Evolutionary conservation across 2,329 filamentous ascomycete species (phyloP).

Genomic region (Colletotrichum eremochloae): DNA sequence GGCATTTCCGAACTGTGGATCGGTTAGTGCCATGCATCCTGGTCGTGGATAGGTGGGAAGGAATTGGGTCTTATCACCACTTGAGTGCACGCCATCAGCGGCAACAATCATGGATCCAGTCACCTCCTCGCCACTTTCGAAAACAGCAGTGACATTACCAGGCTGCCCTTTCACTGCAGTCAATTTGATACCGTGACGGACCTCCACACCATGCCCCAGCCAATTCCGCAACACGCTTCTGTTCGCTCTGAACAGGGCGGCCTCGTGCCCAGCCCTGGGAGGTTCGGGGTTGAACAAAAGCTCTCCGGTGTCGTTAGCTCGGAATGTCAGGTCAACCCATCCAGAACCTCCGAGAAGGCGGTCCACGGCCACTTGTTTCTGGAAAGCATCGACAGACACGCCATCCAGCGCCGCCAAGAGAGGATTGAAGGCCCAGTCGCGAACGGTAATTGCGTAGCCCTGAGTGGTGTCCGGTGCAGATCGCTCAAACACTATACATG

Average conservation of each 20-base stretch:
- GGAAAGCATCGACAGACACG: conserved; percentile 4
- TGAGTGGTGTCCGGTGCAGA: background rate
- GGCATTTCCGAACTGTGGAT: conserved; percentile 5
- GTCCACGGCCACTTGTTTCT: conserved; percentile 4
- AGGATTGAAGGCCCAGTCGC: conserved; percentile 4
- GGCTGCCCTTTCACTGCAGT: conserved; percentile 5
- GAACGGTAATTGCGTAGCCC: conserved; percentile 1
- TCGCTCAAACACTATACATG: background rate
- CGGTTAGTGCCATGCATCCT: background rate
- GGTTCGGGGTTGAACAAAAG: background rate
- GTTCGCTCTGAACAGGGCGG: background rate
- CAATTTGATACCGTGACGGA: background rate
- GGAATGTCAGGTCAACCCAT: conserved; percentile 1
- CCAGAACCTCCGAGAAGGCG: background rate
- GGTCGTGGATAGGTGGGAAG: background rate
- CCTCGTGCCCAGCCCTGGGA: background rate
- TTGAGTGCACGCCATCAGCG: conserved; percentile 5
- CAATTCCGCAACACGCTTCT: conserved; percentile 1
- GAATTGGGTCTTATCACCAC: background rate
- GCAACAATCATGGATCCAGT: conserved; percentile 7
- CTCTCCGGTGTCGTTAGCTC: conserved; percentile 1
- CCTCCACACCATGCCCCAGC: background rate
- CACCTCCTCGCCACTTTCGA: conserved; percentile 3
- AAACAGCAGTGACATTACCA: conserved; percentile 1
- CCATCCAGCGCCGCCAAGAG: background rate